Percentiles rank a stretch among this genome's conserved stretches.
phyloP scores from a whole-genome alignment of 495 filamentous ascomycete species.

The Aspergillus indologenus region DNA sequence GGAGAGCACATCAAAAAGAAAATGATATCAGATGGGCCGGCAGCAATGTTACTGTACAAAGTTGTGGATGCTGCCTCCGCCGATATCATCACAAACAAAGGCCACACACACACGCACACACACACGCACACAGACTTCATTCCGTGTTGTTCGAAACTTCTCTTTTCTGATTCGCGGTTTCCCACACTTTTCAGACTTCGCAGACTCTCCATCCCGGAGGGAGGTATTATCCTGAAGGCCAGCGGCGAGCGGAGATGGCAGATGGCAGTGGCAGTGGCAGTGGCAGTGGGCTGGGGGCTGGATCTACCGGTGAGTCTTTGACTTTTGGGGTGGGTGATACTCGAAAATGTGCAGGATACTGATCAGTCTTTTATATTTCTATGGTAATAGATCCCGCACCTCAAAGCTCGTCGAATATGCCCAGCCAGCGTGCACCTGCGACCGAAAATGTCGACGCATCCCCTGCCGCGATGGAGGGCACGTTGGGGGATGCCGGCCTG shows the following conservation, averaged over 20 bases:
- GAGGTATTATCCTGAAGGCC: conserved; percentile 41
- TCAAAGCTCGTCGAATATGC: neutral
- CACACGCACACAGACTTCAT: too few species aligned
- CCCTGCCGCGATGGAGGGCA: too few species aligned
- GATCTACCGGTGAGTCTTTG: conserved; percentile 15
- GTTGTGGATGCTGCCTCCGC: too few species aligned
- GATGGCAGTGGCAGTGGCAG: conserved; percentile 2
- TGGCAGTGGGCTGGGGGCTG: neutral
- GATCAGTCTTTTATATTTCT: neutral
- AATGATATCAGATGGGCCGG: too few species aligned
- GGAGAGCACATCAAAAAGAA: too few species aligned
- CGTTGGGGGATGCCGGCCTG: conserved; percentile 5
- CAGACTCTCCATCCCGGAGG: conserved; percentile 54
- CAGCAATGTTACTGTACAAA: neutral
- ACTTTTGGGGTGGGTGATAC: too few species aligned
- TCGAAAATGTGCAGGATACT: too few species aligned
- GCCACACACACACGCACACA: too few species aligned
- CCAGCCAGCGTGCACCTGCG: neutral
- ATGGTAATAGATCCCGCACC: neutral
- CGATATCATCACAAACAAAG: too few species aligned
- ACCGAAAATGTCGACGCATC: too few species aligned
- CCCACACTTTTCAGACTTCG: conserved; percentile 32
- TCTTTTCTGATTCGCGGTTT: conserved; percentile 33
- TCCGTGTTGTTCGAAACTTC: conserved; percentile 25
- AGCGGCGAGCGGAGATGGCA: conserved; percentile 14